These are phyloP conservation scores for Botrytis squamosa DNA, from an alignment of 2,329 filamentous ascomycete genomes.

Conservation along the genomic window DNA sequence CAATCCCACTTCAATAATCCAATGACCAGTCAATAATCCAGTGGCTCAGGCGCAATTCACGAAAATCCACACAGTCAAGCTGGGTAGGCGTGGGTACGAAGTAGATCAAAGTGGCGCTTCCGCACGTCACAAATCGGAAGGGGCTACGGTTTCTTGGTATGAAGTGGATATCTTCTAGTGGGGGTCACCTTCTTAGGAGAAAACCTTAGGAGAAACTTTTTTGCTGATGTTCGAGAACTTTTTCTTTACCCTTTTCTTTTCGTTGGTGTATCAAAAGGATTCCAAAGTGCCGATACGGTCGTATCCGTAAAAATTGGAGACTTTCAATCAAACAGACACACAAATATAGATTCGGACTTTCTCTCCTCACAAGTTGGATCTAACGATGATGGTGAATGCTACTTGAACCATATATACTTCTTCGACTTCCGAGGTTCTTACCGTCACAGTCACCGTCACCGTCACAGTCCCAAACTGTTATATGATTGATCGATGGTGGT, in stretches of 20 bases:
- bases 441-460: neutral
- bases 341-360: neutral
- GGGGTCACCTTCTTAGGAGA: neutral
- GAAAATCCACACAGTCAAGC: slow-evolving; percentile 15
- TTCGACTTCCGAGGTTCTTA: neutral
- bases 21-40: slow-evolving; percentile 9
- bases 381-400: neutral
- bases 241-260: neutral
- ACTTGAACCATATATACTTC: too few relatives aligned
- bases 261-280: neutral
- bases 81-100: neutral
- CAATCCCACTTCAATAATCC: slow-evolving; percentile 4
- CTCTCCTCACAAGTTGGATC: neutral
- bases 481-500: neutral
- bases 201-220: slow-evolving; percentile 7
- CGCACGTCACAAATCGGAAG: slow-evolving; percentile 21
- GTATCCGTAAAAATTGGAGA: neutral
- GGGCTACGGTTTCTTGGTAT: slow-evolving; percentile 6
- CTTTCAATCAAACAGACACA: neutral
- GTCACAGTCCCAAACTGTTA: neutral
- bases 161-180: slow-evolving; percentile 4
- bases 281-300: neutral
- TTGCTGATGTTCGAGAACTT: slow-evolving; percentile 12
- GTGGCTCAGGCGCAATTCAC: slow-evolving; percentile 11
- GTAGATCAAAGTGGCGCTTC: slow-evolving; percentile 22